phyloP scores from a whole-genome alignment of 371 early-diverging fungal genomes.

The Dichotomocladium elegans region DNA sequence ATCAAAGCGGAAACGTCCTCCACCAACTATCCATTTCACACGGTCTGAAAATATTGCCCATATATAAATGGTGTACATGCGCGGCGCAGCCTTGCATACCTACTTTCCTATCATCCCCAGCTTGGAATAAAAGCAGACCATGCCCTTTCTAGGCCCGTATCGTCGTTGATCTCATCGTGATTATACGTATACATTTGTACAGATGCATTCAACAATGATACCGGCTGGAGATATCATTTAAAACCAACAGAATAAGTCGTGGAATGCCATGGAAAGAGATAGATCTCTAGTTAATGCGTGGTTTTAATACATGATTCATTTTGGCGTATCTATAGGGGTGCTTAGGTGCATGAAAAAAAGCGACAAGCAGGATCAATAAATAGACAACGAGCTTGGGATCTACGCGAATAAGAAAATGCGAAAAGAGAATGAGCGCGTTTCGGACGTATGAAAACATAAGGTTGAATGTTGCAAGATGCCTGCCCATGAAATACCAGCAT shows the following conservation, averaged over 20 bases:
- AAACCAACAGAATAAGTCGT: slow-evolving; percentile 8
- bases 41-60: too few relatives aligned
- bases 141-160: slow-evolving; percentile 11
- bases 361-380: slow-evolving; percentile 82
- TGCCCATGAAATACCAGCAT: too few relatives aligned
- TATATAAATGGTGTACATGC: slow-evolving; percentile 65
- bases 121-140: slow-evolving; percentile 15
- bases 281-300: slow-evolving; percentile 20
- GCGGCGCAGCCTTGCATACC: slow-evolving; percentile 66
- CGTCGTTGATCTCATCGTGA: slow-evolving; percentile 9
- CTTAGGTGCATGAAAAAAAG: slow-evolving; percentile 88
- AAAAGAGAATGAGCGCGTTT: too few relatives aligned
- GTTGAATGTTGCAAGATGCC: too few relatives aligned
- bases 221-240: slow-evolving; percentile 14
- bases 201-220: slow-evolving; percentile 16
- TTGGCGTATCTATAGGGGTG: slow-evolving; percentile 66
- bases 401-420: slow-evolving; percentile 91
- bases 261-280: slow-evolving; percentile 21
- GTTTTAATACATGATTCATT: slow-evolving; percentile 9
- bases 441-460: too few relatives aligned
- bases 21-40: too few relatives aligned
- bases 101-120: slow-evolving; percentile 24
- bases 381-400: slow-evolving; percentile 94
- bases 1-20: too few relatives aligned
- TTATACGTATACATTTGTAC: slow-evolving; percentile 31